Base-by-base conservation (phyloP, 257 asterid species). In the Fraxinus americana region DNA sequence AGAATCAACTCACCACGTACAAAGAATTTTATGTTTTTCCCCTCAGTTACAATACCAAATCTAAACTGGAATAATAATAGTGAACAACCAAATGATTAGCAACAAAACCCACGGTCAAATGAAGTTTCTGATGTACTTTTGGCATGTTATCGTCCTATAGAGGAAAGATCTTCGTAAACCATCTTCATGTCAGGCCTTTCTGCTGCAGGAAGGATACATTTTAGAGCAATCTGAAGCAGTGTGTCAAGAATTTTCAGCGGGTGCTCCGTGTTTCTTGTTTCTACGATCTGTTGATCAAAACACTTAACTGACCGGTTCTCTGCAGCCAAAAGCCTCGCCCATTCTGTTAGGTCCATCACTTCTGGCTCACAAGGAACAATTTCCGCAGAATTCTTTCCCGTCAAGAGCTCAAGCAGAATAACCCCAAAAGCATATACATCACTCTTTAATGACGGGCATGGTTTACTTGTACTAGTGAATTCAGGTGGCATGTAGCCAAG, bases 401-500 rank as follows among this genome's bases (percentile, higher is more conserved):
- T 93, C 82, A 93, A 68, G 34, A 93, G 93, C 67, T 93, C 98
- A 68, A 93, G 81, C 59, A 93, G 71, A 72, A 92, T 81, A 23
- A 93, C 91, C 1, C 96, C 98, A 23, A 88, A 93, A 17, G 97
- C 97, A 74, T 90, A 93, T 16, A 93, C 96, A 9, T 93, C 98
- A 6, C 97, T 92, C 86, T 92, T 93, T 80, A 93, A 79, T 1
- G 98, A 93, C 0, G 97, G 98, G 78, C 94, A 86, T 7, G 94
- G 97, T 76, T 87, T 90, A 16, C 85, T 89, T 1, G 92, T 92
- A 79, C 90, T 90, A 0, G 97, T 89, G 78, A 93, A 93, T 81
- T 93, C 98, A 0, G 98, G 98, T 0, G 98, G 98, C 63, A 90
- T 85, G 86, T 93, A 93, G 79, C 98, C 97, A 9, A 93, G 91